Base-by-base conservation (phyloP, 164 flowering plant species). In the Warburgia ugandensis region DNA sequence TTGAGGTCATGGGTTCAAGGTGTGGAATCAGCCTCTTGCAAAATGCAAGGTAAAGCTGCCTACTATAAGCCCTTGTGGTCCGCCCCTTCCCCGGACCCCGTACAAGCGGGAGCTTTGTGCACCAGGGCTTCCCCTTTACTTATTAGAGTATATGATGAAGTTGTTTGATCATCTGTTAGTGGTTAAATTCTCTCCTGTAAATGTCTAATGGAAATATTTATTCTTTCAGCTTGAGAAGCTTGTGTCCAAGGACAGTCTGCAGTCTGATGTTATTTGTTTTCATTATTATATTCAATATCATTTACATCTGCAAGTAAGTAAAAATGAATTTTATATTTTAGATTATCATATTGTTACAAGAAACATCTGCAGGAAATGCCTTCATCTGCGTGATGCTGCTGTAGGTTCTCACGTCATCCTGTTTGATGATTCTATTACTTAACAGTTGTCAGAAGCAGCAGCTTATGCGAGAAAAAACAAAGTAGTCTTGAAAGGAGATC, bases 201-300 rank as follows among this genome's bases (percentile, higher is more conserved):
- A 36, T 6, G 47, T 33, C 45, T 61, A 28, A 65, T 36, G 20
- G 19, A 39, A 45, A 7, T 51, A 52, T 46, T 33, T 54, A n/a
- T 51, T 58, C 36, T 50, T 56, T 64, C 89, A 92, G 98, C 89
- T 92, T 58, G 96, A 83, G 72, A 92, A 92, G 63, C 79, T 92
- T 38, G 72, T 79, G 52, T 76, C 91, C 11, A 69, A 81, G 60
- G 94, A 77, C 49, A 76, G 82, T 64, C 56, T 76, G 68, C 96
- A 88, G 61, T 82, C 85, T 75, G 84, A 77, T 33, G 62, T 69
- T 20, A 76, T 91, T 32, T 56, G 82, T 71, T 87, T 92, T 64
- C 95, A 92, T 45, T 92, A 88, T 56, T 92, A 83, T 59, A 59
- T 92, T 44, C 96, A 88, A 60, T 92, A 56, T 63, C 96, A 92